Evolutionary conservation across 129 eudicot genomes (phyloP), one percentile per base, ranked within the genome.

Genomic region (Saposhnikovia divaricata): DNA sequence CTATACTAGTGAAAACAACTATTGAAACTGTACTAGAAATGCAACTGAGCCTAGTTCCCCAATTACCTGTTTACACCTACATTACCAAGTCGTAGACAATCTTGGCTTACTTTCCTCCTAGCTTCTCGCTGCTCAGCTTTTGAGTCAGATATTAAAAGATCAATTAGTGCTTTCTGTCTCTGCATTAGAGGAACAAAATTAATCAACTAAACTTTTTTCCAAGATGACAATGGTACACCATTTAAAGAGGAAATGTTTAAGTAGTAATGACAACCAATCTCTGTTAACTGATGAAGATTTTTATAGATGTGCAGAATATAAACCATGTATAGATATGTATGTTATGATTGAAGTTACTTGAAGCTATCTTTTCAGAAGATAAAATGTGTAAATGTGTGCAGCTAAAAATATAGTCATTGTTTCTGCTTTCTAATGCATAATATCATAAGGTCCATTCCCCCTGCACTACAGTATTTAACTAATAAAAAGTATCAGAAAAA

Each of bases 81-180:
- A 87, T 92, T 92, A 71, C 97, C 99, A 81, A 95, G 96, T 84
- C 96, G 85, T 85, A 89, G 57, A 71, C 95, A 95, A 86, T 95
- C 99, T 53, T 95, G 97, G 39, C 95, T 89, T 46, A 95, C 94
- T 92, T 88, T 95, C 94, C 83, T 85, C 85, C 99, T 88, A 25
- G 99, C 94, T 86, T 95, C 99, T 85, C 90, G 95, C 87, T 97
- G 90, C 88, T 95, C 99, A 81, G 99, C 99, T 89, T 92, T 95
- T 38, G 99, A 92, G 48, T 90, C 93, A 76, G 99, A 90, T 86
- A 92, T 89, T 83, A 95, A 79, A 75, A 95, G 83, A 88, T 95
- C 99, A 79, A 95, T 90, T 69, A 95, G 82, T 59, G 88, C 87
- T 84, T 95, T 95, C 82, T 83, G 82, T 86, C 99, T 91, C 99